These are phyloP conservation scores for Bryum argenteum DNA, from an alignment of 225 moss, liverwort and hornwort species.

Conservation along the genomic window DNA sequence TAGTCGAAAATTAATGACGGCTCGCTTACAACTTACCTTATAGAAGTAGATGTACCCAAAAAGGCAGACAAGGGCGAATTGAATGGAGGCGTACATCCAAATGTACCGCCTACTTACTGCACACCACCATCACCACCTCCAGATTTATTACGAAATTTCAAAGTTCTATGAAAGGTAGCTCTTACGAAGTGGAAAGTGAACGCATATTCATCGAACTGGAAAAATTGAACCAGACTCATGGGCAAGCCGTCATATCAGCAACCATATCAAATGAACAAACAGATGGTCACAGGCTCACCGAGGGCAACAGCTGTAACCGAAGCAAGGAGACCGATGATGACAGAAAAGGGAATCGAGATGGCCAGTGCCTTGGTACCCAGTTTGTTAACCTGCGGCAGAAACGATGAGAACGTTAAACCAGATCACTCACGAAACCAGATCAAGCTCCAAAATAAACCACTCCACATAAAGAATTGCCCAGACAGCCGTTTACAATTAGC, in stretches of 20 bases:
- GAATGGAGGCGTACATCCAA: constrained; percentile 53
- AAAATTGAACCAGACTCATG: not conserved
- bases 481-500: not conserved
- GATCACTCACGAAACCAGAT: constrained; percentile 10
- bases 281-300: constrained; percentile 32
- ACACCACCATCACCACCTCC: constrained; percentile 28
- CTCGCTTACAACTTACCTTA: constrained; percentile 33
- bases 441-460: not conserved
- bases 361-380: constrained; percentile 47
- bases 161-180: too few species aligned
- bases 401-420: constrained; percentile 10
- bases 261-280: not conserved
- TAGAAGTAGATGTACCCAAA: constrained; percentile 50
- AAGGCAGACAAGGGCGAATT: constrained; percentile 50
- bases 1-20: constrained; percentile 2
- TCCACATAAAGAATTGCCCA: too few species aligned
- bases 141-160: not conserved
- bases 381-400: constrained; percentile 40
- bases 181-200: too few species aligned
- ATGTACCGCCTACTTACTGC: constrained; percentile 52
- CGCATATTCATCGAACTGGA: not conserved
- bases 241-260: not conserved
- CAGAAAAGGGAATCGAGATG: constrained; percentile 57
- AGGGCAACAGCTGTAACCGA: constrained; percentile 50
- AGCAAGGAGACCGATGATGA: constrained; percentile 57